These are phyloP conservation scores for Sclerotinia glacialis DNA, from an alignment of 2,329 filamentous ascomycete species.

Conservation along the genomic window DNA sequence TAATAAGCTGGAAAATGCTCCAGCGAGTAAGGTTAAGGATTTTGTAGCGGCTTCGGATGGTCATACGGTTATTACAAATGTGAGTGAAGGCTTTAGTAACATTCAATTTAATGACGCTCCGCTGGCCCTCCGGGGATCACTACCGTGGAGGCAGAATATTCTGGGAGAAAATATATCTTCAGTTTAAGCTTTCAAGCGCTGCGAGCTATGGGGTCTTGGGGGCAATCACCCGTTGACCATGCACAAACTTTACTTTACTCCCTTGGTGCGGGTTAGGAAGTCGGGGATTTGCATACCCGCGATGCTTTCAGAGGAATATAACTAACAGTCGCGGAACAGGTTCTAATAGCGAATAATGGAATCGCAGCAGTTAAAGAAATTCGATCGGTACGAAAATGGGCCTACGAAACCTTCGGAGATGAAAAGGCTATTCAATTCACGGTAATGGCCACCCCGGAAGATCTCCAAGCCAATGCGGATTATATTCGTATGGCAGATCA, in stretches of 20 bases:
- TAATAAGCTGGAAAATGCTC: slow-evolving; percentile 78
- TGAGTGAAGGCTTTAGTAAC: slow-evolving; percentile 41
- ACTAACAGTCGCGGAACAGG: slow-evolving; percentile 50
- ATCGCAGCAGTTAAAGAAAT: slow-evolving; percentile 99
- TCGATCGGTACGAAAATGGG: slow-evolving; percentile 98
- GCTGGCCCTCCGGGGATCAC: not conserved
- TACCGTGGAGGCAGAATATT: not conserved
- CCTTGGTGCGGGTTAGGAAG: not conserved
- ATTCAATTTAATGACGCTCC: not conserved
- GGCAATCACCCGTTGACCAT: not conserved
- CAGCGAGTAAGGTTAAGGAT: slow-evolving; percentile 87
- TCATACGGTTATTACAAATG: slow-evolving; percentile 97
- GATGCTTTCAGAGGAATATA: not conserved
- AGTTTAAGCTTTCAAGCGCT: not conserved
- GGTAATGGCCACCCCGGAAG: slow-evolving; percentile 98
- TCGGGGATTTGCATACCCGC: not conserved
- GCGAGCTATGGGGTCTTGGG: not conserved
- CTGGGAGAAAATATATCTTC: not conserved
- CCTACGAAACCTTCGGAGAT: slow-evolving; percentile 98
- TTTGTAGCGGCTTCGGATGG: slow-evolving; percentile 87
- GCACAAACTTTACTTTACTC: not conserved
- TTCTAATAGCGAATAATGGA: slow-evolving; percentile 98
- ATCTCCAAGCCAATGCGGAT: slow-evolving; percentile 95
- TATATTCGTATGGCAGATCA: slow-evolving; percentile 99
- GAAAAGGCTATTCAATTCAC: slow-evolving; percentile 98